Conservation (phyloP, 495 filamentous ascomycete genomes). For the Sordaria brevicollis region DNA sequence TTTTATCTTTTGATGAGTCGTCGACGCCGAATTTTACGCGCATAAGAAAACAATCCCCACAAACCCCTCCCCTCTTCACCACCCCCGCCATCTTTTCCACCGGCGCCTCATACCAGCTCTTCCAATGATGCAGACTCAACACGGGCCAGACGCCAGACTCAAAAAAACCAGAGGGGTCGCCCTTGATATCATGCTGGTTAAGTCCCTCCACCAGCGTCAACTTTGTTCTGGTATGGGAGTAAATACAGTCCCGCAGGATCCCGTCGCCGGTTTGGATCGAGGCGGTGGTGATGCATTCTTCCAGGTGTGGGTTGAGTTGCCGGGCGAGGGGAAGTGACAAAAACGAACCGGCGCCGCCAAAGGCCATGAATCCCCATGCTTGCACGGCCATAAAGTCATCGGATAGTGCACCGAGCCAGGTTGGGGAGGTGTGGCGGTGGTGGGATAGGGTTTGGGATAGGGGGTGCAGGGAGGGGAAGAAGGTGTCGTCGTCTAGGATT, state of each 20-base stretch:
- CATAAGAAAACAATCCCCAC: slow-evolving; percentile 53
- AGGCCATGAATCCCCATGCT: slow-evolving; percentile 54
- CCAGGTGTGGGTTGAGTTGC: slow-evolving; percentile 41
- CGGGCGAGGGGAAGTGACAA: slow-evolving; percentile 49
- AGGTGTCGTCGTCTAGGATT: slow-evolving; percentile 65
- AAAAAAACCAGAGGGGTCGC: slow-evolving; percentile 52
- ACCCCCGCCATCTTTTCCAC: slow-evolving; percentile 50
- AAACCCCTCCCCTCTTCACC: slow-evolving; percentile 31
- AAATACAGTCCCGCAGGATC: slow-evolving; percentile 53
- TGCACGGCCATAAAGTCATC: slow-evolving; percentile 52
- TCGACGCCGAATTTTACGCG: slow-evolving; percentile 51
- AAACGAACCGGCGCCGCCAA: slow-evolving; percentile 61
- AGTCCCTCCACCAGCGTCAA: slow-evolving; percentile 50
- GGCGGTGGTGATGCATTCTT: slow-evolving; percentile 42
- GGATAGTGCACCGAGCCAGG: slow-evolving; percentile 54
- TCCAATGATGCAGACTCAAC: slow-evolving; percentile 58
- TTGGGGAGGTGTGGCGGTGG: slow-evolving; percentile 41
- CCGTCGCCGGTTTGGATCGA: slow-evolving; percentile 46
- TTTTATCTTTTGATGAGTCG: neutral
- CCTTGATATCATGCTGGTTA: slow-evolving; percentile 52
- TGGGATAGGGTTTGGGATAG: slow-evolving; percentile 34
- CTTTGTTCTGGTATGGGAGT: slow-evolving; percentile 41
- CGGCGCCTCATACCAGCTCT: slow-evolving; percentile 38
- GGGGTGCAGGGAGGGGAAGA: slow-evolving; percentile 53
- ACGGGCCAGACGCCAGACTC: slow-evolving; percentile 45